Evolutionary conservation across 805 yeast species (phyloP), one percentile per base, ranked within the genome.

Genomic region (Monosporozyma aerobia): DNA sequence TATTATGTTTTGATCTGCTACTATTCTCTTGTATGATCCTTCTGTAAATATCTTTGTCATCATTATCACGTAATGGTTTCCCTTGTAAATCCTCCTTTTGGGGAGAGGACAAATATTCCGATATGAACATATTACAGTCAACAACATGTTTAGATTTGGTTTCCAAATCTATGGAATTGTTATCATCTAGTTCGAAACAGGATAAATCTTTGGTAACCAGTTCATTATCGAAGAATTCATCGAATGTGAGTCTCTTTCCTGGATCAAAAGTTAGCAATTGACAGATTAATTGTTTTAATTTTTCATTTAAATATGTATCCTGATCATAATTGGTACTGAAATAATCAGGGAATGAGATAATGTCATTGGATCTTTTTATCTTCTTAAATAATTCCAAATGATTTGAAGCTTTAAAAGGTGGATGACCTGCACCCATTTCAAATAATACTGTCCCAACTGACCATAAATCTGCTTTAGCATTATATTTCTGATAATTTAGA

Each of bases 391-490:
- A 76, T 65, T 92, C 97, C 56, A 94, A 82, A 67, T 92, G 98
- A 65, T 94, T 94, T 3, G 86, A 81, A 3, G 99, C 98, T 58
- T 86, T 82, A 68, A 90, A 94, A 0, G 99, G 99, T 1, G 99
- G 97, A 68, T 80, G 85, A n/a, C 98, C 98, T 32, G 87, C 90
- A 11, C 87, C 79, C 97, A 94, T 90, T 69, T 94, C 99, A 69
- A 84, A 94, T 11, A 90, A 72, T 1, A 94, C 98, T 0, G 98
- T 95, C 3, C 99, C 99, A 4, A 92, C 96, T 6, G 97, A 90
- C 99, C 99, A 94, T 57, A 94, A 71, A 66, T 94, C 99, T 0
- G 97, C 98, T 67, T 90, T 90, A 5, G 98, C 99, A 60, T 90
- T 90, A 71, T 94, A 94, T 69, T 90, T 94, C 67, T 94, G 97